Base-by-base conservation (phyloP, 2,329 filamentous ascomycete species). In the Aspergillus caelatus region DNA sequence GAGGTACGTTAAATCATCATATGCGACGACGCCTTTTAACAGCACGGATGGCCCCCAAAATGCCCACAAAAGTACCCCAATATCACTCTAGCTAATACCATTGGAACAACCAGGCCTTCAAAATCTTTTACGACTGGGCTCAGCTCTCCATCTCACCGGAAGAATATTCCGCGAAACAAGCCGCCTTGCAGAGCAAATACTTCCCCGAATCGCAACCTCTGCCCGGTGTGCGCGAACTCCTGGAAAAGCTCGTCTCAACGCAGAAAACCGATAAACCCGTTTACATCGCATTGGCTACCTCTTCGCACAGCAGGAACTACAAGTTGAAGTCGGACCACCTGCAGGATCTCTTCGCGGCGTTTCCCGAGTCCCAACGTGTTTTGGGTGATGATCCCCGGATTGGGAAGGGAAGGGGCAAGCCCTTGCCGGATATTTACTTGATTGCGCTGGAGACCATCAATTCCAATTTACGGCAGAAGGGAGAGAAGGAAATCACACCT, bases 351-450 rank as follows among this genome's bases (percentile, higher is more conserved):
- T 89, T 89, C 68, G 68, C 72, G 2, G 72, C 78, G 28, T 96
- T 97, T 73, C 85, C 88, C 36, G 75, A 82, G 1, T 79, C 89
- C n/a, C 88, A 92, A 62, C 87, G 89, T 54, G 90, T 99, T 0
- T 81, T 96, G 0, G 95, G 95, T 12, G 95, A 99, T 74, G 94
- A 99, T 75, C 74, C 82, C 8, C 86, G 95, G 57, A 91, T 99
- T 69, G 82, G 85, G 0, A 79, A 84, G 4, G 94, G 94, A 0
- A 83, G 93, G n/a, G 95, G 95, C 14, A 99, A 99, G 80, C 95
- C 95, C 0, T 85, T 94, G 36, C 95, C 94, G 0, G 94, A 99
- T 79, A 99, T 99, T 70, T 98, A 96, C 78, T 81, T 96, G 10
- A 83, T 98, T 0, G 94, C 95, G 0, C 82, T 99, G 61, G 84